Evolutionary conservation across 352 stramenopile species (phyloP).

Genomic region (Globisporangium megalacanthum): DNA sequence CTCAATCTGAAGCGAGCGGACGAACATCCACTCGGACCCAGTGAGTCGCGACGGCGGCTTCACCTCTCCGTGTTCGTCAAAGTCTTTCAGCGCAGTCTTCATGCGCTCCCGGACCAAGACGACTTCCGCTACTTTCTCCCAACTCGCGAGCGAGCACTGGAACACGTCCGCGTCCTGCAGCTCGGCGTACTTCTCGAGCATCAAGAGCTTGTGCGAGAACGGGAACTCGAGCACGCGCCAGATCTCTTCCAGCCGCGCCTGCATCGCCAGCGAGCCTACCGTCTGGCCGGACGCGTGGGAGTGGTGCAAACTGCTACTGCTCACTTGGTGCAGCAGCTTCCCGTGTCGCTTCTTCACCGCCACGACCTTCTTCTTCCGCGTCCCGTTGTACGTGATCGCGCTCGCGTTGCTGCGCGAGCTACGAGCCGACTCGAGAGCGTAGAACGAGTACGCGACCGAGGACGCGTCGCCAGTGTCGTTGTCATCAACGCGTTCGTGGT

Average conservation of each 20-base stretch:
- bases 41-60: slow-evolving; percentile 25
- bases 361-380: slow-evolving; percentile 10
- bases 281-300: slow-evolving; percentile 17
- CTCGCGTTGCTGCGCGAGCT: slow-evolving; percentile 20
- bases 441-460: slow-evolving; percentile 1
- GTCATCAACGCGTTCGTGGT: slow-evolving; percentile 13
- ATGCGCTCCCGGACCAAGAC: slow-evolving; percentile 49
- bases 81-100: slow-evolving; percentile 30
- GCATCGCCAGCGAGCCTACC: slow-evolving; percentile 38
- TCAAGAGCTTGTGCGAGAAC: slow-evolving; percentile 50
- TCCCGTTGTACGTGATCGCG: neutral
- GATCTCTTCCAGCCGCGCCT: slow-evolving; percentile 48
- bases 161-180: slow-evolving; percentile 43
- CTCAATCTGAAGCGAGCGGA: slow-evolving; percentile 32
- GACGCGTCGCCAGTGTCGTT: slow-evolving; percentile 7
- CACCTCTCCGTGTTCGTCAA: slow-evolving; percentile 26
- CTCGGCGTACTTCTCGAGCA: slow-evolving; percentile 59
- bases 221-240: slow-evolving; percentile 57
- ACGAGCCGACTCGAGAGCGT: slow-evolving; percentile 7
- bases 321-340: slow-evolving; percentile 16
- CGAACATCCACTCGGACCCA: slow-evolving; percentile 28
- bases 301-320: slow-evolving; percentile 17
- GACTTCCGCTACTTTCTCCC: slow-evolving; percentile 34
- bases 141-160: slow-evolving; percentile 29
- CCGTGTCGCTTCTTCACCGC: slow-evolving; percentile 11